Evolutionary conservation across 2,329 filamentous ascomycete species (phyloP), one percentile per base, ranked within the genome.

Genomic region (Atkinsonella texensis): DNA sequence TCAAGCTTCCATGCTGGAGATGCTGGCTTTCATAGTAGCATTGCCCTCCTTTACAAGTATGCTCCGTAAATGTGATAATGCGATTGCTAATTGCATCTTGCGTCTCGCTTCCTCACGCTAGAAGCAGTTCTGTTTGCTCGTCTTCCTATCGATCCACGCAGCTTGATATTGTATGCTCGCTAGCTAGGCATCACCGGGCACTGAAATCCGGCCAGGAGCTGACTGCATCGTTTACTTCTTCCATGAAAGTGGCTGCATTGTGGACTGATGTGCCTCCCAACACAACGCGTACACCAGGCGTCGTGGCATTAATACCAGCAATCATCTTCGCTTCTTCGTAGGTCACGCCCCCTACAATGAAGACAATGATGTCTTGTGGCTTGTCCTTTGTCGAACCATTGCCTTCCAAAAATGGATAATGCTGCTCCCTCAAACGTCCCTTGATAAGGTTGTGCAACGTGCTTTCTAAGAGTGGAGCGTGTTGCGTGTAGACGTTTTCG

Each of bases 401-500:
- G 7, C 88, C 89, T 59, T 97, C 93, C 5, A 97, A 80, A 63
- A 97, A 98, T 0, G 93, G 94, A 63, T 95, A 97, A 55, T 93
- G 81, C 57, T 89, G 80, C 61, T 95, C 88, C 60, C 83, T 85
- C 53, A 98, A 70, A 32, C 87, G 81, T 0, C 93, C 94, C 64
- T 95, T 96, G 71, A 97, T 90, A 49, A 98, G 74, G 60, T 91
- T 91, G 64, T 96, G 91, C 17, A 98, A 71, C 0, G 89, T 97
- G 23, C 80, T 79, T 66, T 96, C 90, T 15, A 98, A 69, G 20
- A 89, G 77, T 0, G 94, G 89, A 6, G 89, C 94, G 67, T 98
- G 93, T 66, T 98, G 94, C 0, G 93, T 98, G 66, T 98, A 98
- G 31, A 98, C 93, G 60, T 98, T 98, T 66, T 98, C 94, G 1